Conservation (phyloP, 129 eudicot genomes). For the Calendula officinalis region DNA sequence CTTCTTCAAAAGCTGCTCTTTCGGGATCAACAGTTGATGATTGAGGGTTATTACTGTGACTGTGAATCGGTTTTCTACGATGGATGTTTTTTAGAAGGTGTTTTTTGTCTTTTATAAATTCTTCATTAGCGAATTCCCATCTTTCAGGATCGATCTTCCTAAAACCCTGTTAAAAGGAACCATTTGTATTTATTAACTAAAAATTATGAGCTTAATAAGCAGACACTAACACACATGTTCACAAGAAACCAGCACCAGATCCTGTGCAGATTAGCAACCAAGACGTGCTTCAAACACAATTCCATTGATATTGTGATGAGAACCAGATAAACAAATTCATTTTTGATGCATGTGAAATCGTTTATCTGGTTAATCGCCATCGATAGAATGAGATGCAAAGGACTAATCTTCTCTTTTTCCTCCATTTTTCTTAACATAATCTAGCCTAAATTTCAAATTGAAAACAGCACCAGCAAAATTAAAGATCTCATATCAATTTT, state of each 20-base stretch:
- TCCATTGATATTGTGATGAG: neutral
- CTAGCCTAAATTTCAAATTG: slow-evolving; percentile 1
- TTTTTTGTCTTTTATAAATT: slow-evolving; percentile 71
- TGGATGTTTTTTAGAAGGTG: slow-evolving; percentile 84
- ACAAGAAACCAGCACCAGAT: slow-evolving; percentile 4
- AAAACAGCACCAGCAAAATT: slow-evolving; percentile 7
- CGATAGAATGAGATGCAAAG: neutral
- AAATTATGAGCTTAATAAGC: too few species aligned
- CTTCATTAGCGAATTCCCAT: slow-evolving; percentile 98
- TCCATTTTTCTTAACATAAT: slow-evolving; percentile 3
- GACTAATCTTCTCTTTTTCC: neutral
- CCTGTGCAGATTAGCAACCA: neutral
- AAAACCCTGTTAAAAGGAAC: slow-evolving; percentile 83
- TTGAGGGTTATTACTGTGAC: slow-evolving; percentile 83
- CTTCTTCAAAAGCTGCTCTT: slow-evolving; percentile 81
- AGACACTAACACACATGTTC: neutral
- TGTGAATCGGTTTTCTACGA: slow-evolving; percentile 90
- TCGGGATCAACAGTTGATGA: slow-evolving; percentile 61
- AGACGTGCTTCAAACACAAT: neutral
- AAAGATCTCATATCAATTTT: neutral
- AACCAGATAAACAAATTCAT: slow-evolving; percentile 5
- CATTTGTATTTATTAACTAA: too few species aligned
- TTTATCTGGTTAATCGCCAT: neutral
- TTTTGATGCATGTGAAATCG: neutral
- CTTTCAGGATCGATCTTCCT: slow-evolving; percentile 89